A percentile compares a stretch with the other conserved stretches of the same genome.
These are phyloP conservation scores for Nicotiana sylvestris DNA, from an alignment of 257 asterid species.

Conservation along the genomic window DNA sequence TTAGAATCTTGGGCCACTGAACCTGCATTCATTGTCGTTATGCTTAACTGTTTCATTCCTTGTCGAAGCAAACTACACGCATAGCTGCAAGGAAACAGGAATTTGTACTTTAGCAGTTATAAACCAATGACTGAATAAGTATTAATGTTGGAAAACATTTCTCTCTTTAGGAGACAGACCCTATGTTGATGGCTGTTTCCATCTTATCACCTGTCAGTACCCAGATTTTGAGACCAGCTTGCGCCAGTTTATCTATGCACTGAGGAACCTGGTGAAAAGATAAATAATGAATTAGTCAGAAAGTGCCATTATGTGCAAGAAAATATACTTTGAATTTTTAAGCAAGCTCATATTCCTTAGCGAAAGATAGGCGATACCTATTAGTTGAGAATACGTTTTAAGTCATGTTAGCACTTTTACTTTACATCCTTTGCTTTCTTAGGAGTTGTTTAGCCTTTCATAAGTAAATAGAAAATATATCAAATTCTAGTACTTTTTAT, in stretches of 20 bases:
- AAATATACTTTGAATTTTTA: not conserved
- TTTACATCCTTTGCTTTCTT: too few relatives aligned
- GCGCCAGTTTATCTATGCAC: slow-evolving; percentile 97
- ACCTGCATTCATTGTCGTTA: slow-evolving; percentile 41
- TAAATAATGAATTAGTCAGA: slow-evolving; percentile 2
- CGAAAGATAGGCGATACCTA: too few relatives aligned
- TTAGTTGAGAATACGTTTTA: too few relatives aligned
- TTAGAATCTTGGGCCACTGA: slow-evolving; percentile 40
- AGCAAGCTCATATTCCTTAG: too few relatives aligned
- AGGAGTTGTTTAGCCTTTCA: too few relatives aligned
- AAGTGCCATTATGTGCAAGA: not conserved
- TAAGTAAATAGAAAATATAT: too few relatives aligned
- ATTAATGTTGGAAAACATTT: not conserved
- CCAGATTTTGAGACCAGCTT: slow-evolving; percentile 97
- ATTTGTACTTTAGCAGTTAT: slow-evolving; percentile 10
- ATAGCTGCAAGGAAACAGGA: slow-evolving; percentile 45
- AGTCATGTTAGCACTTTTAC: too few relatives aligned
- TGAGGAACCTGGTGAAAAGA: slow-evolving; percentile 74
- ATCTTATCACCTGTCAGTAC: slow-evolving; percentile 99
- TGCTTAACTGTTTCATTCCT: slow-evolving; percentile 89
- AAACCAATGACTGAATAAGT: not conserved
- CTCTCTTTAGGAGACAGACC: slow-evolving; percentile 53
- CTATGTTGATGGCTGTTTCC: slow-evolving; percentile 99
- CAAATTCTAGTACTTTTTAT: too few relatives aligned
- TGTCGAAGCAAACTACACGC: slow-evolving; percentile 98